phyloP scores from a whole-genome alignment of 768 basidiomycete species.

The Lactifluus subvellereus region DNA sequence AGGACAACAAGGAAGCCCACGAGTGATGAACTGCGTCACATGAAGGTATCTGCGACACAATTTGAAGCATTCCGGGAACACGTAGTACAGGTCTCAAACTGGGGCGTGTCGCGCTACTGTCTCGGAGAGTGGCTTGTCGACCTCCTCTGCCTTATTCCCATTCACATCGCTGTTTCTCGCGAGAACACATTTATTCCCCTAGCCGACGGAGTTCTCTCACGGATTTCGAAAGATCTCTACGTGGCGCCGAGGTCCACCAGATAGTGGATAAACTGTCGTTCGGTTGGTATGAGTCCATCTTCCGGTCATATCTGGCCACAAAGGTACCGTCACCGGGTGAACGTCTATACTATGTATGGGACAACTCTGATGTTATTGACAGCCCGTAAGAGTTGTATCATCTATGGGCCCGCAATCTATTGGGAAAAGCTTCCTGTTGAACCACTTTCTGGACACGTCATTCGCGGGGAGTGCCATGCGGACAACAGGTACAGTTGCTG shows the following conservation, averaged over 20 bases:
- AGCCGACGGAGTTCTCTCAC: conserved; percentile 46
- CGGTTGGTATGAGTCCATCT: conserved; percentile 28
- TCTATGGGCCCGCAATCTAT: conserved; percentile 39
- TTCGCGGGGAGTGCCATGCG: conserved; percentile 42
- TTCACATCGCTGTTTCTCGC: too few species aligned
- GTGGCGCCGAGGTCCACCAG: conserved; percentile 40
- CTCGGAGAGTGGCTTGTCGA: too few species aligned
- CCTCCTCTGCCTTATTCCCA: too few species aligned
- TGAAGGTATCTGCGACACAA: conserved; percentile 32
- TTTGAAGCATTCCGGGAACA: conserved; percentile 29
- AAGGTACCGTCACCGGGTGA: conserved; percentile 34
- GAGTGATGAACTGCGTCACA: conserved; percentile 37
- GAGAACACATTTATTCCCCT: too few species aligned
- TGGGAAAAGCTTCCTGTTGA: too few species aligned
- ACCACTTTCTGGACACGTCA: too few species aligned
- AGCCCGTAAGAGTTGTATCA: conserved; percentile 61
- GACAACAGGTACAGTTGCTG: conserved; percentile 49
- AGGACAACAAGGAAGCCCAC: conserved; percentile 47
- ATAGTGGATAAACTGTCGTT: too few species aligned
- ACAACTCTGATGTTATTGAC: neutral
- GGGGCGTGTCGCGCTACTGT: neutral
- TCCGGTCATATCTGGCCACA: conserved; percentile 54
- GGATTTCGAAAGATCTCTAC: conserved; percentile 44
- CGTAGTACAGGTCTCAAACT: conserved; percentile 10
- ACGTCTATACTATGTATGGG: too few species aligned